Conservation (phyloP, 2,329 filamentous ascomycete species). For the Beauveria scarabaeidicola region DNA sequence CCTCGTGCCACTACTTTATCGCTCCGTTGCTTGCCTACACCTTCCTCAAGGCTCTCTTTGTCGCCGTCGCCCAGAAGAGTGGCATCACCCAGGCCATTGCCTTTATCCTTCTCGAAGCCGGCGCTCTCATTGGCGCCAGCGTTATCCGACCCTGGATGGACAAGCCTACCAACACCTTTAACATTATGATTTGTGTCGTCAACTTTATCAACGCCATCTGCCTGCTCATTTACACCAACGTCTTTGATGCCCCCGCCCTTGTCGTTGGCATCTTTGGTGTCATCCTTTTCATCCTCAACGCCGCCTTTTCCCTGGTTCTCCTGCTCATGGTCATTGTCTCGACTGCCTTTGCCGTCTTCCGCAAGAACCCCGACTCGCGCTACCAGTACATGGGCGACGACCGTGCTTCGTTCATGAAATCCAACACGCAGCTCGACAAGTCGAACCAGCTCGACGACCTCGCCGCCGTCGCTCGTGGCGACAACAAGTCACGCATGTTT, state of each 20-base stretch:
- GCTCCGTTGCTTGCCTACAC: slow-evolving; percentile 70
- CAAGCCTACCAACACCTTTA: slow-evolving; percentile 95
- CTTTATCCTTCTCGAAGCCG: slow-evolving; percentile 74
- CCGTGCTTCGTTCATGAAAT: slow-evolving; percentile 95
- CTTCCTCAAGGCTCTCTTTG: slow-evolving; percentile 81
- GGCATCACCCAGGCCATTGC: slow-evolving; percentile 71
- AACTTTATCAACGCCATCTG: slow-evolving; percentile 91
- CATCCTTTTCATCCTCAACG: slow-evolving; percentile 81
- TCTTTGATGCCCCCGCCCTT: slow-evolving; percentile 75
- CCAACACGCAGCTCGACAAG: slow-evolving; percentile 65
- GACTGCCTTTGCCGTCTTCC: slow-evolving; percentile 62
- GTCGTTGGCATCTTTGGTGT: slow-evolving; percentile 86
- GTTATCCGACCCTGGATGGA: slow-evolving; percentile 95
- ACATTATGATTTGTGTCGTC: slow-evolving; percentile 81
- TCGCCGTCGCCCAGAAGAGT: slow-evolving; percentile 67
- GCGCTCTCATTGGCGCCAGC: slow-evolving; percentile 65
- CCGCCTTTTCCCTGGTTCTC: slow-evolving; percentile 71
- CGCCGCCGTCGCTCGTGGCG: slow-evolving; percentile 79
- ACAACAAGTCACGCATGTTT: slow-evolving; percentile 38
- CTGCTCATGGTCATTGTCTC: slow-evolving; percentile 67
- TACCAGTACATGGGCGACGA: slow-evolving; percentile 98
- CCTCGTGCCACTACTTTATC: slow-evolving; percentile 92
- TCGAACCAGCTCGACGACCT: slow-evolving; percentile 86
- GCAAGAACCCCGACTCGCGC: slow-evolving; percentile 88
- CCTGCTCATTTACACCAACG: slow-evolving; percentile 76